Evolutionary conservation across 2,329 filamentous ascomycete species (phyloP).

Genomic region (Sporothrix protearum): DNA sequence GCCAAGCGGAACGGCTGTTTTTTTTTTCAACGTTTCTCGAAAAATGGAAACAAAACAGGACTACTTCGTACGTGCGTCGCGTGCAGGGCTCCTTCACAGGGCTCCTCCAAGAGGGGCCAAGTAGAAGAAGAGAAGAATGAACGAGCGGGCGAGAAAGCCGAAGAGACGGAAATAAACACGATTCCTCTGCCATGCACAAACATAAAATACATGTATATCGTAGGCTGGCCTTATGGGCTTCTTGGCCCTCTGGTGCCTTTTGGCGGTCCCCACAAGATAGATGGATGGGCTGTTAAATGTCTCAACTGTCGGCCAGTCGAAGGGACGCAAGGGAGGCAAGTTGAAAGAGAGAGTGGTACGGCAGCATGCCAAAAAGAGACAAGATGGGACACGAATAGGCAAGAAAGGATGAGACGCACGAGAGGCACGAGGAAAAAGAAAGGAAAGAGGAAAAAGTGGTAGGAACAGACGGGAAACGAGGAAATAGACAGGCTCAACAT

Average conservation of each 20-base stretch:
- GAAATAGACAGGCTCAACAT: not conserved
- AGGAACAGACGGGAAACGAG: not conserved
- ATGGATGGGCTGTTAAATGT: not conserved
- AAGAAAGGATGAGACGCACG: not conserved
- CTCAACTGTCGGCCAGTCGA: not conserved
- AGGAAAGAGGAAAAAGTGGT: not conserved
- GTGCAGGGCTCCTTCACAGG: too few species aligned
- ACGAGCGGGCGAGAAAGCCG: not conserved
- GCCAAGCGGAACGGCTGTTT: not conserved
- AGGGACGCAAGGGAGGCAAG: not conserved
- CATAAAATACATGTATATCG: not conserved
- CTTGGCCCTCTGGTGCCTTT: not conserved
- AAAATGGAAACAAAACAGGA: not conserved
- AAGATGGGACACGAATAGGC: not conserved
- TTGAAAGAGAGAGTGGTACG: not conserved
- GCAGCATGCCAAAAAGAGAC: constrained; percentile 2
- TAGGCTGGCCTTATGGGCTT: not conserved
- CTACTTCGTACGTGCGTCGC: not conserved
- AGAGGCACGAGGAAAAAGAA: not conserved
- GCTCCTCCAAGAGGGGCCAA: not conserved
- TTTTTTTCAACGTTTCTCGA: not conserved
- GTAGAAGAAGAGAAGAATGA: not conserved
- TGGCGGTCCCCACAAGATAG: not conserved
- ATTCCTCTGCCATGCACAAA: not conserved
- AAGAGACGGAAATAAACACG: not conserved